These are phyloP conservation scores for Grifola frondosa DNA, from an alignment of 1,284 basidiomycete species.

Conservation along the genomic window DNA sequence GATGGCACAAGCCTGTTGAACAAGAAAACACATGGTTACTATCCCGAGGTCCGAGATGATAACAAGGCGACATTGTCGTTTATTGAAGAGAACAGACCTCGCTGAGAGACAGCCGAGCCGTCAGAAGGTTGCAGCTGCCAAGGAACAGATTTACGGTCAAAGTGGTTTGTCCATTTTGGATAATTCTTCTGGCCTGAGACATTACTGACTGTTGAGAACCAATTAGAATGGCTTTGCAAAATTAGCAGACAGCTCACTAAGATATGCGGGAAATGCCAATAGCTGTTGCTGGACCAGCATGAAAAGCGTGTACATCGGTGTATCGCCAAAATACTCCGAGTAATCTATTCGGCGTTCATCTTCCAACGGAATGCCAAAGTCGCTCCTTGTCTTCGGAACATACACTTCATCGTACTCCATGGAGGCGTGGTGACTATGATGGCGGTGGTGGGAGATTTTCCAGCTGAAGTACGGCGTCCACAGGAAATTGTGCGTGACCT, in stretches of 20 bases:
- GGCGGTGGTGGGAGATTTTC: conserved; percentile 55
- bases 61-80: conserved; percentile 47
- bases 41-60: conserved; percentile 56
- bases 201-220: conserved; percentile 46
- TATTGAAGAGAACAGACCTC: conserved; percentile 53
- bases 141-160: conserved; percentile 45
- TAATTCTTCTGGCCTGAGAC: conserved; percentile 68
- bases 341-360: conserved; percentile 37
- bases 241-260: conserved; percentile 5
- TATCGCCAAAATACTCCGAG: conserved; percentile 49
- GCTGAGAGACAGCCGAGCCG: conserved; percentile 39
- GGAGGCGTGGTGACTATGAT: conserved; percentile 51
- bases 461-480: conserved; percentile 59
- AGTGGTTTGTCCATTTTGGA: conserved; percentile 64
- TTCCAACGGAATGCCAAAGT: conserved; percentile 46
- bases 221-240: background rate
- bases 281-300: conserved; percentile 24
- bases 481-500: conserved; percentile 46
- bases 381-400: conserved; percentile 51
- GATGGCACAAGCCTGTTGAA: conserved; percentile 29
- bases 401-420: conserved; percentile 60
- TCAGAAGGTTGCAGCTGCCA: background rate
- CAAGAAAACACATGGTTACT: conserved; percentile 41
- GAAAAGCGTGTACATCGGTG: conserved; percentile 48
- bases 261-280: conserved; percentile 22